Base-by-base conservation (phyloP, 345 rosid species). In the Gossypium anomalum region DNA sequence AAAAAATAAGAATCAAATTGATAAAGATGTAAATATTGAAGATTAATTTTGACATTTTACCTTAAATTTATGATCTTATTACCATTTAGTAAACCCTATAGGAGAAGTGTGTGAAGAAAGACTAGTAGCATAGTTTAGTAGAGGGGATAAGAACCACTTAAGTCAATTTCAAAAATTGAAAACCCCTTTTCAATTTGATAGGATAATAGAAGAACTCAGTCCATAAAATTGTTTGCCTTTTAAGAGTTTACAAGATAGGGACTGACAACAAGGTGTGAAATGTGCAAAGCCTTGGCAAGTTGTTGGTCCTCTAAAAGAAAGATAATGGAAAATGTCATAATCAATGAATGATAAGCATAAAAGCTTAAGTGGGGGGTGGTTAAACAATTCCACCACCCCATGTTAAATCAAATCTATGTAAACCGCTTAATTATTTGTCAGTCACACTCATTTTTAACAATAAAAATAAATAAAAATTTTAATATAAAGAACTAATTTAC, bases 401-500 rank as follows among this genome's bases (percentile, higher is more conserved):
- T 45, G 55, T 14, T 9, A 52, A 3, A 5, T 1, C 2, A 34
- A 34, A 34, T 4, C 7, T 7, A 4, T 34, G 41, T 1, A 34
- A 34, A 29, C 0, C 0, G 38, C 1, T 4, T 4, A 34, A 1
- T 34, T 34, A 34, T 34, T 34, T 34, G 0, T 4, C 0, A 5
- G 0, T 1, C 0, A 34, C 7, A 1, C 0, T 34, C 4, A 34
- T 1, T 34, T 34, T 4, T 34, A 4, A 34, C 1, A 5, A 1
- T 34, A 34, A 34, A 34, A 34, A 34, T 34, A 5, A 5, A 34
- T 34, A 34, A 34, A 34, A 5, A 0, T 34, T 34, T 1, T 34
- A 34, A 34, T 0, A 34, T 34, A 34, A 34, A 34, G 0, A 34
- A 34, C 1, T 3, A 1, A 0, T 29, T 29, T 29, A 0, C 5